These are phyloP conservation scores for Nemania sp. DNA, from an alignment of 2,329 filamentous ascomycete genomes.

Conservation along the genomic window DNA sequence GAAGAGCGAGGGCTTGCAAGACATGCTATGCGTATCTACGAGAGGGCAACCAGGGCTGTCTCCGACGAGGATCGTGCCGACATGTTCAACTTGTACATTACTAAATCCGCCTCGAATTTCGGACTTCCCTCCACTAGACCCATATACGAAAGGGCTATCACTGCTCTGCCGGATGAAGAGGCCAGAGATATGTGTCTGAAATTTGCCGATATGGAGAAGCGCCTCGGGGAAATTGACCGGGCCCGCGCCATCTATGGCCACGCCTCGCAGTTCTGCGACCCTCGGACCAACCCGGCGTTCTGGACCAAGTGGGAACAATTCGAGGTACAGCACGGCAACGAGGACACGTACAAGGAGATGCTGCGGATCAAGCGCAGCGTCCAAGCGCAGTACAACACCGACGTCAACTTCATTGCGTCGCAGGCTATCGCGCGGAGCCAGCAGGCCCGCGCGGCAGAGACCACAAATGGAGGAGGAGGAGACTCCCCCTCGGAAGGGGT, in stretches of 20 bases:
- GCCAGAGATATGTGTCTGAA: slow-evolving; percentile 98
- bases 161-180: slow-evolving; percentile 88
- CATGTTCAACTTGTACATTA: slow-evolving; percentile 99
- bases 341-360: slow-evolving; percentile 99
- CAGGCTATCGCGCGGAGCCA: slow-evolving; percentile 87
- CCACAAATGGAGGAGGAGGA: slow-evolving; percentile 51
- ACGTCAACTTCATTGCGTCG: slow-evolving; percentile 97
- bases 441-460: slow-evolving; percentile 50
- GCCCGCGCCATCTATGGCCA: slow-evolving; percentile 95
- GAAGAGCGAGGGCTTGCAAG: slow-evolving; percentile 92
- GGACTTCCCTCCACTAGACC: slow-evolving; percentile 90
- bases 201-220: slow-evolving; percentile 94
- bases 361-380: slow-evolving; percentile 95
- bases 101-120: slow-evolving; percentile 97
- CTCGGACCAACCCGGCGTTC: slow-evolving; percentile 83
- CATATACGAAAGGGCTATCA: slow-evolving; percentile 95
- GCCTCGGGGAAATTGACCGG: slow-evolving; percentile 90
- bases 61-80: slow-evolving; percentile 92
- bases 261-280: slow-evolving; percentile 96
- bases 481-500: too few relatives aligned
- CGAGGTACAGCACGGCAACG: slow-evolving; percentile 96
- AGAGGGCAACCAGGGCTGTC: slow-evolving; percentile 91
- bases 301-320: slow-evolving; percentile 98
- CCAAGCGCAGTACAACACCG: slow-evolving; percentile 97
- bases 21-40: slow-evolving; percentile 98